Base-by-base conservation (phyloP, 768 basidiomycete genomes). In the Gyrodon lividus region DNA sequence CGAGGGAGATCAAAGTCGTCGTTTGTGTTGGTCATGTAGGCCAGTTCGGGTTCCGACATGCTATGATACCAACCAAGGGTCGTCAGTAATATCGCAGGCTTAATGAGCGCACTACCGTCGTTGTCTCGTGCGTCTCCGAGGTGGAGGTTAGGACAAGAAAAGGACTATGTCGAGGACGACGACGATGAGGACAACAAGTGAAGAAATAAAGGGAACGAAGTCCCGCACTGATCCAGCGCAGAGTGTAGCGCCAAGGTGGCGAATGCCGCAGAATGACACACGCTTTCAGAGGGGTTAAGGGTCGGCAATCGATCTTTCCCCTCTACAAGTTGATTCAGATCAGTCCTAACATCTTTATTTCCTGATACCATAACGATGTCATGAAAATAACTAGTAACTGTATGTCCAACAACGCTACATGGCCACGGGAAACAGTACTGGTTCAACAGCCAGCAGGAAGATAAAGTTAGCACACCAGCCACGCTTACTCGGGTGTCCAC, bases 1-100 rank as follows among this genome's bases (percentile, higher is more conserved):
- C 78, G 78, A 55, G 80, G 78, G 51, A 80, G 78, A 68, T 89
- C 87, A 73, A 88, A 91, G 73, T 81, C 82, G 75, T 89, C 87
- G 83, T 88, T 87, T 63, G 83, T 71, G 75, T 81, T 82, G 73
- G 78, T 75, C 75, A 88, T 87, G 80, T 84, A 86, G 59, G 77
- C 78, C 53, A 84, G 78, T 74, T 87, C 84, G 67, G 83, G 78
- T 80, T 87, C 83, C 64, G 84, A 86, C 84, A 87, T 87, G 70
- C 64, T 57, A 43, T 26, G n/a, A 26, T 23, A 22, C 26, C 26
- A 47, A 34, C 16, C 45, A 34, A 20, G 45, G 34, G 34, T 43
- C 41, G 39, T 50, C 16, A 19, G 40, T 24, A 37, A 37, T 37
- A 50, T 44, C 33, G 40, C 49, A 48, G 33, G 20, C 35, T 38